Conservation (phyloP, 345 rosid species). For the Dovyalis caffra region DNA sequence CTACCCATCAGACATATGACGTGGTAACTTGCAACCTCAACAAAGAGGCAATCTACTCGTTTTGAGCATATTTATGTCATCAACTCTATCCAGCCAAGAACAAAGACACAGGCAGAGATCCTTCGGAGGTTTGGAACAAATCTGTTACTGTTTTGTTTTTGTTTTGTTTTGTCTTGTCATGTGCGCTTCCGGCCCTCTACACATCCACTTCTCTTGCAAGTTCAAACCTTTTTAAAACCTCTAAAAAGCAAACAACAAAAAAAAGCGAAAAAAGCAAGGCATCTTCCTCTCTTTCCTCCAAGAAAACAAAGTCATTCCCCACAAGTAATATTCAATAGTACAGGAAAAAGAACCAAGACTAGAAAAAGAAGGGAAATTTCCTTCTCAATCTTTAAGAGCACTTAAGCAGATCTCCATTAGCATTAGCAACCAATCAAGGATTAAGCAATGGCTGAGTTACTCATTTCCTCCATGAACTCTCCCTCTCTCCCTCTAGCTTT, state of each 20-base stretch:
- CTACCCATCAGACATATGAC: background rate
- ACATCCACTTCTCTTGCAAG: background rate
- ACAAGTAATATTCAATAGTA: background rate
- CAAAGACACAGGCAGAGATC: background rate
- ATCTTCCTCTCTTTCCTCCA: conserved; percentile 4
- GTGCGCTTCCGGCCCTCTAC: background rate
- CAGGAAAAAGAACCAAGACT: background rate
- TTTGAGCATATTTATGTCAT: background rate
- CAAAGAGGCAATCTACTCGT: background rate
- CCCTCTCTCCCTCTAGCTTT: background rate
- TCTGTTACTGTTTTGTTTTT: background rate
- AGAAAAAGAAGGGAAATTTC: background rate
- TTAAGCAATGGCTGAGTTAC: conserved; percentile 49
- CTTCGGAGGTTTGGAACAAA: background rate
- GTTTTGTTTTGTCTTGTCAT: background rate
- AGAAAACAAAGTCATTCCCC: conserved; percentile 6
- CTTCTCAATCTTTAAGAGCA: background rate
- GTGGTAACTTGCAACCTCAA: background rate
- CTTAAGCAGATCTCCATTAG: background rate
- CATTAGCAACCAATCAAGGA: background rate
- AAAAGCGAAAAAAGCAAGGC: background rate
- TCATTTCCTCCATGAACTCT: background rate
- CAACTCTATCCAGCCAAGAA: background rate
- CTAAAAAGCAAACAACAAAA: background rate
- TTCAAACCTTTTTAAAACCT: background rate